These are phyloP conservation scores for Gynostemma pentaphyllum DNA, from an alignment of 306 rosid genomes.

Conservation along the genomic window DNA sequence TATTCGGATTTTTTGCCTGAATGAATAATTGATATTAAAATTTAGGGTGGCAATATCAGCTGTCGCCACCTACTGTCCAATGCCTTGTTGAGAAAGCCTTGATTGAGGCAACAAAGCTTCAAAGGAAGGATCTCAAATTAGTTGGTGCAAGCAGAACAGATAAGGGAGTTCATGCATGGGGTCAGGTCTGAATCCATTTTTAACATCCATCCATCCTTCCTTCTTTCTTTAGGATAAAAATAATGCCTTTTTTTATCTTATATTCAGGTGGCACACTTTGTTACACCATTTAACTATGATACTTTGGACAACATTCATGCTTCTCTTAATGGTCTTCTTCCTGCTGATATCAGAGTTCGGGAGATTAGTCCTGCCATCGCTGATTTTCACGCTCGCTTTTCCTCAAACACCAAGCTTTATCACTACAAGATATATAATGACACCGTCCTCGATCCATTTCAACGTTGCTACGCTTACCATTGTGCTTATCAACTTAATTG, in stretches of 20 bases:
- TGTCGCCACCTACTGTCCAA: constrained; percentile 82
- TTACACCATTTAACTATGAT: constrained; percentile 70
- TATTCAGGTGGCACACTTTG: constrained; percentile 82
- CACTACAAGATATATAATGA: constrained; percentile 86
- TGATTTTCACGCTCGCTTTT: constrained; percentile 88
- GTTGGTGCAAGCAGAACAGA: constrained; percentile 93
- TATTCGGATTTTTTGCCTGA: too few relatives aligned
- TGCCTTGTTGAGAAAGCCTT: constrained; percentile 60
- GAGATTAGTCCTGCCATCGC: constrained; percentile 72
- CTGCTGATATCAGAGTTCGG: constrained; percentile 72
- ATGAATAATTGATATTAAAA: constrained; percentile 9
- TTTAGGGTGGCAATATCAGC: constrained; percentile 95
- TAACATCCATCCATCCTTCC: too few relatives aligned
- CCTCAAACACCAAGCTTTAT: constrained; percentile 70
- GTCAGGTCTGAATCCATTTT: constrained; percentile 98
- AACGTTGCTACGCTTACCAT: constrained; percentile 62
- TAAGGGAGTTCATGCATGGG: constrained; percentile 89
- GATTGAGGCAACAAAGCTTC: constrained; percentile 54
- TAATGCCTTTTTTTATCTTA: constrained; percentile 10
- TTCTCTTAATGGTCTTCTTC: constrained; percentile 81
- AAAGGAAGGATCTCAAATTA: constrained; percentile 60
- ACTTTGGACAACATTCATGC: constrained; percentile 53
- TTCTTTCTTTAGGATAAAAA: too few relatives aligned
- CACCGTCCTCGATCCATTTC: constrained; percentile 75
- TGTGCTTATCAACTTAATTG: constrained; percentile 57